Percentiles rank a stretch among this genome's conserved stretches.
phyloP scores from a whole-genome alignment of 2,329 filamentous ascomycete genomes.

The Phymatotrichopsis omnivora region DNA sequence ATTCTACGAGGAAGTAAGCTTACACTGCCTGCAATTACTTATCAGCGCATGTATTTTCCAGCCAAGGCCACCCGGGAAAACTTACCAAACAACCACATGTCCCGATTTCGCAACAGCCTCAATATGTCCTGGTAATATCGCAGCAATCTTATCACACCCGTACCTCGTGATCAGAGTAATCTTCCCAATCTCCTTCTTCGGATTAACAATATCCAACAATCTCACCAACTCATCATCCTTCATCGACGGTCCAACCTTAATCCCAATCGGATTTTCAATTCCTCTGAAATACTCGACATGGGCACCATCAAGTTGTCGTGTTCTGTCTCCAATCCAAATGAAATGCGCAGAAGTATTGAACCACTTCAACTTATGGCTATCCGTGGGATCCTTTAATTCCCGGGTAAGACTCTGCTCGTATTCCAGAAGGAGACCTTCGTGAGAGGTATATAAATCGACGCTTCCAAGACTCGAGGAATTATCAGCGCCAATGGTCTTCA shows the following conservation, averaged over 20 bases:
- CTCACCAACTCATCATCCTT: constrained; percentile 61
- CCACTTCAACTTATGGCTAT: constrained; percentile 42
- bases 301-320: constrained; percentile 80
- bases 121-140: constrained; percentile 74
- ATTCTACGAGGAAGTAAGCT: not conserved
- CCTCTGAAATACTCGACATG: constrained; percentile 98
- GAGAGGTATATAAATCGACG: constrained; percentile 89
- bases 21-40: constrained; percentile 18
- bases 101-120: constrained; percentile 73
- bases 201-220: constrained; percentile 79
- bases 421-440: constrained; percentile 86
- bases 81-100: constrained; percentile 39
- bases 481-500: constrained; percentile 85
- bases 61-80: not conserved
- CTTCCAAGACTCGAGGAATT: constrained; percentile 75
- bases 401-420: constrained; percentile 87
- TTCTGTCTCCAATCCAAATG: constrained; percentile 96
- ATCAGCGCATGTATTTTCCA: not conserved
- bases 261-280: constrained; percentile 87
- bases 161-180: constrained; percentile 95
- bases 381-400: constrained; percentile 54
- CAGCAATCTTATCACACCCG: constrained; percentile 64
- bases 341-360: constrained; percentile 95
- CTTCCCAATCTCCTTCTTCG: constrained; percentile 70
- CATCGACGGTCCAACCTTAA: constrained; percentile 90